Conservation (phyloP, 495 filamentous ascomycete genomes). For the Penicillium odoratum region DNA sequence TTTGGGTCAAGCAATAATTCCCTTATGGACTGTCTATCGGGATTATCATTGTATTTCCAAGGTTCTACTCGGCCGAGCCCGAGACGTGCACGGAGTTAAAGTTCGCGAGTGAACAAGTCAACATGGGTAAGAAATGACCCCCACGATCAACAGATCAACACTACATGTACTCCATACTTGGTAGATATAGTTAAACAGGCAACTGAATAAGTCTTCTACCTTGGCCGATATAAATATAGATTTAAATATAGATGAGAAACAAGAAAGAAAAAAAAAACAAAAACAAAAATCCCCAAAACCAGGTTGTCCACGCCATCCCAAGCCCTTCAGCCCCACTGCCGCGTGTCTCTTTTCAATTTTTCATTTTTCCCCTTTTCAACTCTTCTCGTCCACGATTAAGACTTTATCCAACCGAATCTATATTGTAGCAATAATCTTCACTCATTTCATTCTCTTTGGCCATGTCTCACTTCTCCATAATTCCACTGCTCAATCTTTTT, state of each 20-base stretch:
- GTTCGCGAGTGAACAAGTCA: too few relatives aligned
- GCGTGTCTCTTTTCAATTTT: conserved; percentile 19
- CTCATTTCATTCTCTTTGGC: not conserved
- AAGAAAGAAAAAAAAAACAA: not conserved
- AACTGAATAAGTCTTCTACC: too few relatives aligned
- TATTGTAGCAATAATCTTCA: not conserved
- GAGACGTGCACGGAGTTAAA: too few relatives aligned
- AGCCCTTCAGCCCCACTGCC: conserved; percentile 23
- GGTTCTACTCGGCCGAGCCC: too few relatives aligned
- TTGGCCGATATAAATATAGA: too few relatives aligned
- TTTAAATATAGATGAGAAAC: not conserved
- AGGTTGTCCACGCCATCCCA: conserved; percentile 23
- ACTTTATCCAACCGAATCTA: not conserved
- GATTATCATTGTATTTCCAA: too few relatives aligned
- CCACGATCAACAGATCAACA: too few relatives aligned
- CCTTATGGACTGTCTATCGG: too few relatives aligned
- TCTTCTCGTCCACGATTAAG: not conserved
- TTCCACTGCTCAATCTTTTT: not conserved
- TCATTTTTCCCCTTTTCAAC: not conserved
- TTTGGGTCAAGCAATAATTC: too few relatives aligned
- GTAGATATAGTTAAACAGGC: too few relatives aligned
- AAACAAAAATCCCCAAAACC: conserved; percentile 6
- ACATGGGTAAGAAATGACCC: too few relatives aligned
- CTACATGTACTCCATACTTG: too few relatives aligned
- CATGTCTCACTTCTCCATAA: not conserved